These are phyloP conservation scores for Marasmius oreades DNA, from an alignment of 1,284 basidiomycete genomes.

Conservation along the genomic window DNA sequence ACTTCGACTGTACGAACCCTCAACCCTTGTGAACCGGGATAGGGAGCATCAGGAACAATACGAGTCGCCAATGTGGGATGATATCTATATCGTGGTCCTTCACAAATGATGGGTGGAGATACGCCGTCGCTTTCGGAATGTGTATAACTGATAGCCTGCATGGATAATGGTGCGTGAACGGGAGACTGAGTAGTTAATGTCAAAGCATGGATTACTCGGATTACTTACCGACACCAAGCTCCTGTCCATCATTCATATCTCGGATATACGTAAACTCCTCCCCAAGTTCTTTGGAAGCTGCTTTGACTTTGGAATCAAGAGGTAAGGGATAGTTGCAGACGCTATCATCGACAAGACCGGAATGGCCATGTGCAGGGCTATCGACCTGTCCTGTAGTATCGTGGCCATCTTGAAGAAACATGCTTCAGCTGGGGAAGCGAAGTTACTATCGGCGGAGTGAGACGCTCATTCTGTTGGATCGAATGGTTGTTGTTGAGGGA, in stretches of 20 bases:
- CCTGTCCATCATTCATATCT: not conserved
- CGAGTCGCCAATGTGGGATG: not conserved
- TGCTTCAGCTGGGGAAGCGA: not conserved
- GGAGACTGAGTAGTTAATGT: too few species aligned
- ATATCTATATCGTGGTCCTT: constrained; percentile 2
- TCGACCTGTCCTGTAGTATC: not conserved
- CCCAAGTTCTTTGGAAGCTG: not conserved
- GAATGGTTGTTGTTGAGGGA: too few species aligned
- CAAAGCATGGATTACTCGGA: not conserved
- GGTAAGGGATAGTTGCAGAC: not conserved
- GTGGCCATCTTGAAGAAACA: not conserved
- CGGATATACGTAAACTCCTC: not conserved
- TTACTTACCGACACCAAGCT: not conserved
- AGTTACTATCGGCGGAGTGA: not conserved
- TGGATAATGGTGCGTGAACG: too few species aligned
- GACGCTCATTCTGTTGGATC: constrained; percentile 3
- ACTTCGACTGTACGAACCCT: not conserved
- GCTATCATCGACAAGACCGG: not conserved
- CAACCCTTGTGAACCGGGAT: not conserved
- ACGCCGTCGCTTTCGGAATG: not conserved
- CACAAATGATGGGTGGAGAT: not conserved
- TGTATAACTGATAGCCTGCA: not conserved
- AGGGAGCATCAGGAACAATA: not conserved
- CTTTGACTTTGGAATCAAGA: not conserved
- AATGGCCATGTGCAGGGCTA: not conserved